Percentiles rank a stretch among this genome's conserved stretches.
Evolutionary conservation across 2,329 filamentous ascomycete genomes (phyloP).

Genomic region (Aspergillus sp.): DNA sequence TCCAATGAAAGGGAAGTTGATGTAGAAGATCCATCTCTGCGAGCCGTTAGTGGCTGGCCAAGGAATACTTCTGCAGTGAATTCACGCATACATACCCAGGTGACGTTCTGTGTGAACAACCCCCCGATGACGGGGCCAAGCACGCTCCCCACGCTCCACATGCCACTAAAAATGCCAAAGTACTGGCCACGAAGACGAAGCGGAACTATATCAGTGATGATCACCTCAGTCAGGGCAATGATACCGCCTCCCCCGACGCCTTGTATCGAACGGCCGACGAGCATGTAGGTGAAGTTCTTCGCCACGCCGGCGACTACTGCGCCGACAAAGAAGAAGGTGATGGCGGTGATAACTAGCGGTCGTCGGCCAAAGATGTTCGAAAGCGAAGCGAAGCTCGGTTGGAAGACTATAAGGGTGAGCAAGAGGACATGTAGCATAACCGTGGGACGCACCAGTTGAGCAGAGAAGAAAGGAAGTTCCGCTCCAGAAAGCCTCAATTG

Average conservation of each 20-base stretch:
- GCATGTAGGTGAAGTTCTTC: conserved; percentile 45
- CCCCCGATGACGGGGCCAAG: conserved; percentile 44
- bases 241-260: conserved; percentile 47
- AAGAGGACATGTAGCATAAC: conserved; percentile 9
- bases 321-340: conserved; percentile 46
- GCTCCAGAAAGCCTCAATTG: conserved; percentile 67
- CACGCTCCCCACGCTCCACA: conserved; percentile 42
- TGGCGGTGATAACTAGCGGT: conserved; percentile 37
- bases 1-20: conserved; percentile 28
- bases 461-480: conserved; percentile 67
- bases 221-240: conserved; percentile 43
- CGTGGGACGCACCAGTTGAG: conserved; percentile 43
- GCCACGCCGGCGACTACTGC: conserved; percentile 44
- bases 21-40: conserved; percentile 29
- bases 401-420: conserved; percentile 39
- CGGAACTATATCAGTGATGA: conserved; percentile 47
- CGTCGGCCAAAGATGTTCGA: conserved; percentile 51
- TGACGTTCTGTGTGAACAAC: conserved; percentile 38
- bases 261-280: conserved; percentile 46
- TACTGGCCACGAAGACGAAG: conserved; percentile 40
- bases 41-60: neutral
- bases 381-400: conserved; percentile 49
- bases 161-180: conserved; percentile 38
- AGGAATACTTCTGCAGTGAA: too few relatives aligned
- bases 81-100: conserved; percentile 21